Evolutionary conservation across 2,329 filamentous ascomycete species (phyloP).

Genomic region (Sporothrix pallida): DNA sequence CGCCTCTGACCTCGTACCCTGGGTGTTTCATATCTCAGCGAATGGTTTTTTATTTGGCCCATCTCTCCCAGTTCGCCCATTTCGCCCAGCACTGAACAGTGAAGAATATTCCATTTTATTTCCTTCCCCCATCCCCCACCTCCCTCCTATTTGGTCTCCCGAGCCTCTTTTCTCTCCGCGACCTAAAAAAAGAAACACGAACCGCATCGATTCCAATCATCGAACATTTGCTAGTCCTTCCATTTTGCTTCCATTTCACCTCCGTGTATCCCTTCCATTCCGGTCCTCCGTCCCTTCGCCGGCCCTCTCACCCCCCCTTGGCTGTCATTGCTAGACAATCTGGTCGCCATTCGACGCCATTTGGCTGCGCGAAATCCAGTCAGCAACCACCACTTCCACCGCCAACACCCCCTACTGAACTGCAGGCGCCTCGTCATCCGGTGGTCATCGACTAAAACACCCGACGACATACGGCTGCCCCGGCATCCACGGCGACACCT

Average conservation of each 20-base stretch:
- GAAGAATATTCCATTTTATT: constrained; percentile 30
- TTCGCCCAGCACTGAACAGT: background rate
- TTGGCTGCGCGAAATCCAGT: constrained; percentile 16
- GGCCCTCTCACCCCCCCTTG: background rate
- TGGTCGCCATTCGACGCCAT: background rate
- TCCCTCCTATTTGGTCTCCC: constrained; percentile 27
- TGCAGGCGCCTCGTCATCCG: background rate
- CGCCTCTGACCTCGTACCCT: constrained; percentile 28
- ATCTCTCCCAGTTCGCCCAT: constrained; percentile 19
- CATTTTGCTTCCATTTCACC: constrained; percentile 26
- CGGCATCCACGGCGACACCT: constrained; percentile 18
- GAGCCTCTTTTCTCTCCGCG: constrained; percentile 27
- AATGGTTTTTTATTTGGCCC: constrained; percentile 29
- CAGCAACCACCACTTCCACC: background rate
- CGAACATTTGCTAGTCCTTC: constrained; percentile 27
- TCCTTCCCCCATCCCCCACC: constrained; percentile 32
- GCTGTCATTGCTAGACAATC: constrained; percentile 20
- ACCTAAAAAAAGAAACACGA: constrained; percentile 39
- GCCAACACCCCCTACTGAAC: background rate
- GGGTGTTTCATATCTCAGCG: constrained; percentile 33
- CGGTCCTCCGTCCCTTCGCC: background rate
- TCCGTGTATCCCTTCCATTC: constrained; percentile 16
- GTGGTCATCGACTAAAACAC: background rate
- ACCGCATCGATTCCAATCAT: constrained; percentile 28
- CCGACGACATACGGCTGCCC: constrained; percentile 14